phyloP scores from a whole-genome alignment of 2,329 filamentous ascomycete genomes.

The Pezicula carpinea region DNA sequence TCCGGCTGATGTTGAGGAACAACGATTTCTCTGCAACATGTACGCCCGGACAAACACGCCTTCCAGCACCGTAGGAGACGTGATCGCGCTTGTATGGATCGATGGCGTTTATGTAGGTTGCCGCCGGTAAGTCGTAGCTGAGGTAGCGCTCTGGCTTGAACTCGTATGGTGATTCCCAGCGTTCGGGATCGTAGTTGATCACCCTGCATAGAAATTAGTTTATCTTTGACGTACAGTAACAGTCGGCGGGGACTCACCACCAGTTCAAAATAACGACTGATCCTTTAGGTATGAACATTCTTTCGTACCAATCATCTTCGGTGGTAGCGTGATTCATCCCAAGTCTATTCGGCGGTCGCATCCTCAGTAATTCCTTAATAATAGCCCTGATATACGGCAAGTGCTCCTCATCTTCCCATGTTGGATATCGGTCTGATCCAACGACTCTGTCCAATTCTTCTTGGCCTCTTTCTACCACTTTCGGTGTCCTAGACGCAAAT shows the following conservation, averaged over 20 bases:
- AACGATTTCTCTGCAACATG: conserved; percentile 43
- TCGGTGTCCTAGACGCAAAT: conserved; percentile 33
- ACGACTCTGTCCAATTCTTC: conserved; percentile 35
- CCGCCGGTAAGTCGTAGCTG: conserved; percentile 6
- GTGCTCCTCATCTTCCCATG: conserved; percentile 29
- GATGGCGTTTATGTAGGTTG: neutral
- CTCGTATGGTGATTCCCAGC: conserved; percentile 36
- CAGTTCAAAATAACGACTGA: conserved; percentile 33
- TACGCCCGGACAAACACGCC: conserved; percentile 51
- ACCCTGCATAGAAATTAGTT: conserved; percentile 23
- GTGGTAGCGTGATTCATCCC: conserved; percentile 26
- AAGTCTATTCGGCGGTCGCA: conserved; percentile 32
- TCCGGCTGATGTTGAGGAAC: conserved; percentile 41
- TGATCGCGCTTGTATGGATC: conserved; percentile 22
- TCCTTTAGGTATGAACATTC: conserved; percentile 34
- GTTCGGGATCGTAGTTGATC: conserved; percentile 29
- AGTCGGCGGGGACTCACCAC: conserved; percentile 23
- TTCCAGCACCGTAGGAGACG: conserved; percentile 30
- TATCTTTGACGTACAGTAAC: neutral
- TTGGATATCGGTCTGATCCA: conserved; percentile 31
- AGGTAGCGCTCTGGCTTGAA: conserved; percentile 39
- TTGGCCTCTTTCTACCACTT: conserved; percentile 33
- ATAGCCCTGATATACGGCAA: conserved; percentile 37
- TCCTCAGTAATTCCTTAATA: conserved; percentile 38
- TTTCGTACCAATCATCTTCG: conserved; percentile 29